Evolutionary conservation across 441 rosid genomes (phyloP).

Genomic region (Daphne laureola): DNA sequence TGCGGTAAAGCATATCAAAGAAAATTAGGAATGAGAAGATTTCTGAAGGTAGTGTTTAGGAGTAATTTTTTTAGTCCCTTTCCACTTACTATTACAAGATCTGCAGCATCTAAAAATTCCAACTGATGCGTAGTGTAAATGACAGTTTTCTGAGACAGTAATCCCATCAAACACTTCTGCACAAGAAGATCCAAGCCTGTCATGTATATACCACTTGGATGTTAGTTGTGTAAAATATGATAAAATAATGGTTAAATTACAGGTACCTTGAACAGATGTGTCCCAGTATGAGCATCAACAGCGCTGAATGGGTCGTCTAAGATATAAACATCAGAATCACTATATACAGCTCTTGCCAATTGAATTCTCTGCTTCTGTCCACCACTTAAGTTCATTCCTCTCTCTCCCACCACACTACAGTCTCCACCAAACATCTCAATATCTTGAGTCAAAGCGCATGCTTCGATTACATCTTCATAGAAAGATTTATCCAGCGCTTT

Average conservation of each 20-base stretch:
- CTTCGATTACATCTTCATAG: conserved; percentile 39
- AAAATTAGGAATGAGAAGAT: conserved; percentile 5
- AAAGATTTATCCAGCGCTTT: conserved; percentile 28
- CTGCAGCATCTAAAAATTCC: conserved; percentile 63
- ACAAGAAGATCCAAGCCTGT: conserved; percentile 6
- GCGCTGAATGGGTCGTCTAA: conserved; percentile 82
- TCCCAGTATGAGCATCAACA: conserved; percentile 68
- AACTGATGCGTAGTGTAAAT: conserved; percentile 66
- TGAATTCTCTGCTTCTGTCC: conserved; percentile 77
- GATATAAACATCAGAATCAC: conserved; percentile 55
- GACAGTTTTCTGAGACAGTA: conserved; percentile 54
- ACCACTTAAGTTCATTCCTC: conserved; percentile 69
- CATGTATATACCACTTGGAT: not conserved
- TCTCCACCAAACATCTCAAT: conserved; percentile 43
- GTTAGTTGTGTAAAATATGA: not conserved
- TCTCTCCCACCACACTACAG: conserved; percentile 42
- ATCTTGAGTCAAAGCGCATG: conserved; percentile 47
- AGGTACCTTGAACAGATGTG: conserved; percentile 51
- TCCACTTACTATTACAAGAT: conserved; percentile 51
- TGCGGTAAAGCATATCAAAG: conserved; percentile 12
- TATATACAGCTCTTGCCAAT: conserved; percentile 57
- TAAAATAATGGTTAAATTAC: conserved; percentile 1
- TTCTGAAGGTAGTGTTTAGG: not conserved
- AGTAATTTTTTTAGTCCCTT: not conserved
- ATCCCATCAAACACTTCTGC: conserved; percentile 58